phyloP scores from a whole-genome alignment of 2,329 filamentous ascomycete genomes.

The Fusarium beomiforme region DNA sequence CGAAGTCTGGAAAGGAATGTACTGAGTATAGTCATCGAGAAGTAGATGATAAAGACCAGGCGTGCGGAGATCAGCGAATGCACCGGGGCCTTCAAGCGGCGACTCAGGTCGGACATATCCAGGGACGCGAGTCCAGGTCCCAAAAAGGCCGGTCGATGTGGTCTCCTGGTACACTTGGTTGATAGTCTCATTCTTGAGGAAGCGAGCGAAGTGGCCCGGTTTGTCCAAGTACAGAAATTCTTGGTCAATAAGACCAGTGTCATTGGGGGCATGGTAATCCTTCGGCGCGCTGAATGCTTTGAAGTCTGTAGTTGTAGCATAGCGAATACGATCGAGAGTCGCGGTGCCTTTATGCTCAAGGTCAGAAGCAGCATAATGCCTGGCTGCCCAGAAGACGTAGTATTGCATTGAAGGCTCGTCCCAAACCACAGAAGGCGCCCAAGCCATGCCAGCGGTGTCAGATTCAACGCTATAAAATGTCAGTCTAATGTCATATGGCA shows the following conservation, averaged over 20 bases:
- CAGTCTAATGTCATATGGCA: not conserved
- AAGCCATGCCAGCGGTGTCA: constrained; percentile 50
- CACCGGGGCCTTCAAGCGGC: constrained; percentile 51
- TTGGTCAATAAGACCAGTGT: constrained; percentile 60
- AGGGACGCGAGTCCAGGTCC: constrained; percentile 55
- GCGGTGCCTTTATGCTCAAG: constrained; percentile 55
- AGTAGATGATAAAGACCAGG: constrained; percentile 52
- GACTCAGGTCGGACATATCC: constrained; percentile 47
- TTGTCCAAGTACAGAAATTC: constrained; percentile 57
- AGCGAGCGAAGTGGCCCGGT: constrained; percentile 54
- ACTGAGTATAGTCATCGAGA: constrained; percentile 56
- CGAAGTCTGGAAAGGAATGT: constrained; percentile 56
- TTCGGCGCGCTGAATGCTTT: constrained; percentile 56
- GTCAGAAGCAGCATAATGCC: constrained; percentile 56
- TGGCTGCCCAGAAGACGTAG: constrained; percentile 60
- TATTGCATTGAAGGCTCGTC: constrained; percentile 51
- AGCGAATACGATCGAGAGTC: constrained; percentile 55
- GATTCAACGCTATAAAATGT: constrained; percentile 44
- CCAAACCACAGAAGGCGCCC: constrained; percentile 52
- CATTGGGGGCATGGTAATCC: constrained; percentile 54
- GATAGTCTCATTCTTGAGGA: constrained; percentile 61
- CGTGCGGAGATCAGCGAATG: constrained; percentile 50
- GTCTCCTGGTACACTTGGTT: constrained; percentile 60
- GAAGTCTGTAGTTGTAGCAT: constrained; percentile 62
- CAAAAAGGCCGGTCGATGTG: constrained; percentile 57